Percentiles rank a stretch among this genome's conserved stretches.
These are phyloP conservation scores for Leptoxyphium fumago DNA, from an alignment of 2,329 filamentous ascomycete species.

Conservation along the genomic window DNA sequence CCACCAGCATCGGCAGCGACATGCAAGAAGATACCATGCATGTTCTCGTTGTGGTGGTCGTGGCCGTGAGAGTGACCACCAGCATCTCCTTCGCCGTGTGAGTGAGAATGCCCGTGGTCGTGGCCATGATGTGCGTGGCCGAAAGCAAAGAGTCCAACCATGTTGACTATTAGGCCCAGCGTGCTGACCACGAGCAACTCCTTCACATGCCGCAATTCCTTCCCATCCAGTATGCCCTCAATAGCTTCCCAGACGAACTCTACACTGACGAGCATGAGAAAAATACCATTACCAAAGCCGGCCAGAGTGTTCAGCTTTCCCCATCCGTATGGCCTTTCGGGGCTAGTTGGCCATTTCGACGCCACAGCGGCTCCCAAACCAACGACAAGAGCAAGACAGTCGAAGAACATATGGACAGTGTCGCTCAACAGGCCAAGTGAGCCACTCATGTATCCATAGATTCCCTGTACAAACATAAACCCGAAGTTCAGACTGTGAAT, in stretches of 20 bases:
- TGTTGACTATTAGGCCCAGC: conserved; percentile 74
- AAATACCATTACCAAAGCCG: conserved; percentile 90
- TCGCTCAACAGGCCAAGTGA: conserved; percentile 91
- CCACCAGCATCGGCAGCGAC: conserved; percentile 89
- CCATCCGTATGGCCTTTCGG: conserved; percentile 84
- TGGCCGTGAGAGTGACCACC: conserved; percentile 7
- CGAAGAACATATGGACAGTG: conserved; percentile 99
- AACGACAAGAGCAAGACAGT: conserved; percentile 82
- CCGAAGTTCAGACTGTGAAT: conserved; percentile 58
- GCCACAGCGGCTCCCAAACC: conserved; percentile 85
- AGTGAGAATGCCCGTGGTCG: conserved; percentile 21
- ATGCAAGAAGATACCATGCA: conserved; percentile 94
- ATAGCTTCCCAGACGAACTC: conserved; percentile 94
- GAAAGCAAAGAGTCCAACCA: conserved; percentile 82
- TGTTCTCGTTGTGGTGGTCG: conserved; percentile 84
- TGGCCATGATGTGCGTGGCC: conserved; percentile 38
- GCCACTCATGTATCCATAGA: conserved; percentile 86
- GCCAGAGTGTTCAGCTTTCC: conserved; percentile 94
- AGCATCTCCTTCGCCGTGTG: conserved; percentile 7
- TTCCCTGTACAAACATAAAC: conserved; percentile 90
- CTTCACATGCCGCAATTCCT: conserved; percentile 66
- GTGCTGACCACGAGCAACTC: conserved; percentile 84
- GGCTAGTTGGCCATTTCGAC: conserved; percentile 88
- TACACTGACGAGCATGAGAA: conserved; percentile 86
- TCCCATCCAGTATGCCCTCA: conserved; percentile 71